phyloP scores from a whole-genome alignment of 768 basidiomycete species.

The Lepiota venenata region DNA sequence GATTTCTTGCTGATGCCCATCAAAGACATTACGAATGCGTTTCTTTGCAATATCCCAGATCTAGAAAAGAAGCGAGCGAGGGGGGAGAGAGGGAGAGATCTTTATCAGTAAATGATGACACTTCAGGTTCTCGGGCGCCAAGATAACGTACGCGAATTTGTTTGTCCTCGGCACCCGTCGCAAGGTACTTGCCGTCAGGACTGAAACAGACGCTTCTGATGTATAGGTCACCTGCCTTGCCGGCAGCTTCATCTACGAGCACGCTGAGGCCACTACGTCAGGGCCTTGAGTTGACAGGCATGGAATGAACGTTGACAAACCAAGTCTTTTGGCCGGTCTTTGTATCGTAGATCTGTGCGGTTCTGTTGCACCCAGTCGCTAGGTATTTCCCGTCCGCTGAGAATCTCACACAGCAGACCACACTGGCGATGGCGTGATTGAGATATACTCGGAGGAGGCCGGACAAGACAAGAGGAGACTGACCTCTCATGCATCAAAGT shows the following conservation, averaged over 20 bases:
- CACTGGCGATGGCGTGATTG: conserved; percentile 26
- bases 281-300: background rate
- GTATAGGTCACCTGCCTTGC: conserved; percentile 80
- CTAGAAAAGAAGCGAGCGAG: conserved; percentile 34
- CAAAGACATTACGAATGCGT: conserved; percentile 70
- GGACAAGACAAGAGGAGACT: conserved; percentile 20
- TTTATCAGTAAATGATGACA: conserved; percentile 16
- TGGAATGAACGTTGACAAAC: conserved; percentile 39
- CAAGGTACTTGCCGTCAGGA: conserved; percentile 82
- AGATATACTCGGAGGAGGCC: conserved; percentile 1
- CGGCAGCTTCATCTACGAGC: conserved; percentile 72
- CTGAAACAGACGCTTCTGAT: conserved; percentile 92
- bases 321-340: conserved; percentile 84
- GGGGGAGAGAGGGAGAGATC: conserved; percentile 35
- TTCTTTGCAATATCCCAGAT: conserved; percentile 87
- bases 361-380: conserved; percentile 90
- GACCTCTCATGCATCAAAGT: conserved; percentile 84
- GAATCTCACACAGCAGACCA: conserved; percentile 89
- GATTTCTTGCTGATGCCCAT: conserved; percentile 87
- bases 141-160: conserved; percentile 66
- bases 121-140: background rate
- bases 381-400: conserved; percentile 90
- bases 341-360: conserved; percentile 93
- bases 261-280: conserved; percentile 41
- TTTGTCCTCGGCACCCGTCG: conserved; percentile 92